phyloP scores from a whole-genome alignment of 2,329 filamentous ascomycete species.

The Diaporthe citri region DNA sequence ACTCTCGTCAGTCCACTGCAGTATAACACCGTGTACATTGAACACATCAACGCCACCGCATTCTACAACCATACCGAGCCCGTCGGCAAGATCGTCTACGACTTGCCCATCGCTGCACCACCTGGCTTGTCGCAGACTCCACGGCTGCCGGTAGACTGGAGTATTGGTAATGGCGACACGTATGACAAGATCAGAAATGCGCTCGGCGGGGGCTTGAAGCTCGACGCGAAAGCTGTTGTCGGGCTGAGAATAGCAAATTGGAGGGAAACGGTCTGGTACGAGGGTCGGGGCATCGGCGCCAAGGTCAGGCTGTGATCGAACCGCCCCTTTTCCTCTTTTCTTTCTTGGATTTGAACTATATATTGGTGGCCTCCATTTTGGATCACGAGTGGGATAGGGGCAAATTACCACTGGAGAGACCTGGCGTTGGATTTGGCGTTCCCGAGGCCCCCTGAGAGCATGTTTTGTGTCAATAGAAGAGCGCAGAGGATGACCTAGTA shows the following conservation, averaged over 20 bases:
- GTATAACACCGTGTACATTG: constrained; percentile 80
- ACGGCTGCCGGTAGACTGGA: constrained; percentile 85
- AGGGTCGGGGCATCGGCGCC: constrained; percentile 78
- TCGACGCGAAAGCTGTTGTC: constrained; percentile 84
- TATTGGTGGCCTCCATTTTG: background rate
- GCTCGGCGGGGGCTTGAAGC: constrained; percentile 81
- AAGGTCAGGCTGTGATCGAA: constrained; percentile 63
- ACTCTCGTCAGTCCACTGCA: constrained; percentile 82
- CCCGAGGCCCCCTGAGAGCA: background rate
- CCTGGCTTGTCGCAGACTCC: constrained; percentile 82
- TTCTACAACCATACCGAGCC: constrained; percentile 85
- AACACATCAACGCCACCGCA: constrained; percentile 85
- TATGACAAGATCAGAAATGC: constrained; percentile 86
- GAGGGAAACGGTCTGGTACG: constrained; percentile 78
- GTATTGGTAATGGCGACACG: constrained; percentile 76
- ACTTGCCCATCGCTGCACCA: constrained; percentile 79
- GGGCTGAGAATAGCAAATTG: constrained; percentile 81
- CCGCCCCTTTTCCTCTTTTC: constrained; percentile 33
- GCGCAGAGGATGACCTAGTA: background rate
- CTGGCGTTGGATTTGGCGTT: constrained; percentile 14
- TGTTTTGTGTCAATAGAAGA: background rate
- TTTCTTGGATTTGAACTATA: background rate
- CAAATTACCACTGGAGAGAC: background rate
- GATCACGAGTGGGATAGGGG: background rate
- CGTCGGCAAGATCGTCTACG: constrained; percentile 82